phyloP scores from a whole-genome alignment of 2,329 filamentous ascomycete species.

The Sporothrix pseudoabietina region DNA sequence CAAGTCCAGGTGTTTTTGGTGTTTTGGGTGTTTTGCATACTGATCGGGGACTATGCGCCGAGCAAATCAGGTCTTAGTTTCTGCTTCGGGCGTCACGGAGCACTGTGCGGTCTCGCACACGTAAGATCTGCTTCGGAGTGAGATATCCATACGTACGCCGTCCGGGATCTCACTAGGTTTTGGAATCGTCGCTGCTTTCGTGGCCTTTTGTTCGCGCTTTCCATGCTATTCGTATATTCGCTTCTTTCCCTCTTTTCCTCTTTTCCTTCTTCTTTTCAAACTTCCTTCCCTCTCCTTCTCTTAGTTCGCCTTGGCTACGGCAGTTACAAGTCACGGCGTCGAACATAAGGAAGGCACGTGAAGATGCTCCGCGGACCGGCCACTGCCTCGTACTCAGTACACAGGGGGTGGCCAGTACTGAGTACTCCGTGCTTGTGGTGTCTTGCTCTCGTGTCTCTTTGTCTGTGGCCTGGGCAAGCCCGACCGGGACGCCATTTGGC shows the following conservation, averaged over 20 bases:
- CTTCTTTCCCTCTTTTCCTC: neutral
- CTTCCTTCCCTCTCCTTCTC: neutral
- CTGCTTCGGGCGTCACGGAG: constrained; percentile 7
- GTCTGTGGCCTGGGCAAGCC: constrained; percentile 3
- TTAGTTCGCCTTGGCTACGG: neutral
- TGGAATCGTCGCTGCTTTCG: neutral
- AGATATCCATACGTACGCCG: constrained; percentile 8
- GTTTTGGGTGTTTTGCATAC: constrained; percentile 12
- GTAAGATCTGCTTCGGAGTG: constrained; percentile 25
- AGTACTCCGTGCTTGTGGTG: neutral
- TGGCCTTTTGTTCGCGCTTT: neutral
- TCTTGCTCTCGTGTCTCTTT: neutral
- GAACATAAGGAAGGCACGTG: constrained; percentile 15
- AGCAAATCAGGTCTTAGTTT: constrained; percentile 26
- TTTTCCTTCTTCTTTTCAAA: neutral
- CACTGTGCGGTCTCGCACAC: constrained; percentile 3
- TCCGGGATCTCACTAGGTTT: constrained; percentile 18
- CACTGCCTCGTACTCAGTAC: neutral
- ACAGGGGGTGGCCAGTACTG: neutral
- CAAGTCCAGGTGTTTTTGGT: constrained; percentile 6
- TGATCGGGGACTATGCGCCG: constrained; percentile 23
- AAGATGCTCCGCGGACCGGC: neutral
- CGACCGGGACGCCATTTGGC: constrained; percentile 27
- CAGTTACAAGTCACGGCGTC: neutral
- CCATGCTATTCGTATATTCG: neutral